Evolutionary conservation across 208 protist genomes (phyloP), one percentile per base, ranked within the genome.

Genomic region (Crithidia thermophila): DNA sequence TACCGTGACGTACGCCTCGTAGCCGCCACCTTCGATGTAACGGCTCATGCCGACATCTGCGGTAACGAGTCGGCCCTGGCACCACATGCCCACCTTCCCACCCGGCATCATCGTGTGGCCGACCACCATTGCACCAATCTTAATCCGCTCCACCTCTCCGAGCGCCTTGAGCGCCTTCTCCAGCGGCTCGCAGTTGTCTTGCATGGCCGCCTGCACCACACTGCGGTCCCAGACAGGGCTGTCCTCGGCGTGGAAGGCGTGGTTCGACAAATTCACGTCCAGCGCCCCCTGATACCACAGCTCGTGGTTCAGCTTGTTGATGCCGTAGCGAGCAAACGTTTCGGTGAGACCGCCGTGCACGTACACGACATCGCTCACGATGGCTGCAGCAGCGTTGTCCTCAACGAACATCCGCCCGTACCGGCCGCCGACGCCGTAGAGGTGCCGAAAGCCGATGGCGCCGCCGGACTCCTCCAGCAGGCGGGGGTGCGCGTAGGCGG

Each of bases 291-390:
- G 39, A 27, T 47, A 73, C 67, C 67, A 73, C 46, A 85, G 52
- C 21, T 50, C 52, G 16, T 20, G 51, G 56, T 91, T 90, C 28
- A 88, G 57, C 16, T 37, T 27, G 0, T 51, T 43, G 3, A 90
- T 34, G 25, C 75, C 85, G 14, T 33, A 16, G 23, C 11, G 20
- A 0, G 84, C 80, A 39, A 77, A 78, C 18, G 21, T 20, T 0
- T 57, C 66, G 13, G 60, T 76, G 9, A 92, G 49, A 27, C 88
- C 81, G n/a, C 66, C 85, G 59, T 90, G 88, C 39, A 85, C 81
- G 51, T 90, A 91, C 14, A 90, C 56, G 0, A 84, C 78, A 16
- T 77, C 73, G 25, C 68, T 45, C 20, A 71, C 47, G 8, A 69
- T 33, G 18, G 67, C 70, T 3, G 75, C 42, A 3, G 57, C 67